Evolutionary conservation across 2,329 filamentous ascomycete genomes (phyloP).

Genomic region (Alternaria viburni): DNA sequence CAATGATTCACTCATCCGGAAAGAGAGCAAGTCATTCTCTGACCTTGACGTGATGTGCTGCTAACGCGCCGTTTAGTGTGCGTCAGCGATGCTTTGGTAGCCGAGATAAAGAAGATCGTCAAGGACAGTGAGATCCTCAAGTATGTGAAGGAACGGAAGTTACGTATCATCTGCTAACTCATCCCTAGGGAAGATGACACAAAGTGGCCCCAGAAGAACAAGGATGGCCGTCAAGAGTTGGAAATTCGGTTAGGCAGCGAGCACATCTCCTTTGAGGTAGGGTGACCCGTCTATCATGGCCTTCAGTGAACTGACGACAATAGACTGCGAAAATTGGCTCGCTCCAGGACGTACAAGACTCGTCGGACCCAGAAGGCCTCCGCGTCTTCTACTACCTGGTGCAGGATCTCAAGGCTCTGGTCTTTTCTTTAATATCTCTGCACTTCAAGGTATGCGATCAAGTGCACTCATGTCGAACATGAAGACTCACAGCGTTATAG

Average conservation of each 20-base stretch:
- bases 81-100: constrained; percentile 86
- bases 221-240: constrained; percentile 94
- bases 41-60: neutral
- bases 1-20: constrained; percentile 96
- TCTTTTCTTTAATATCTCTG: constrained; percentile 93
- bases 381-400: constrained; percentile 99
- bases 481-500: constrained; percentile 41
- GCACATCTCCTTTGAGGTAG: constrained; percentile 96
- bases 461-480: neutral
- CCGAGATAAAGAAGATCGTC: constrained; percentile 96
- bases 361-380: constrained; percentile 91
- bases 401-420: constrained; percentile 93
- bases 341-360: constrained; percentile 94
- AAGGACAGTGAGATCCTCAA: constrained; percentile 98
- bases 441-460: constrained; percentile 80
- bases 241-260: constrained; percentile 94
- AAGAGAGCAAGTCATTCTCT: constrained; percentile 80
- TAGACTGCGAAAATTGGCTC: constrained; percentile 98
- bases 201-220: constrained; percentile 99
- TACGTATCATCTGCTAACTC: constrained; percentile 23
- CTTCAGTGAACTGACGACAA: constrained; percentile 23
- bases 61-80: constrained; percentile 70
- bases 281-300: neutral
- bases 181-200: constrained; percentile 86
- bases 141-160: constrained; percentile 57